A percentile compares a stretch with the other conserved stretches of the same genome.
Conservation (phyloP, 495 filamentous ascomycete genomes). For the Aspergillus haitiensis region DNA sequence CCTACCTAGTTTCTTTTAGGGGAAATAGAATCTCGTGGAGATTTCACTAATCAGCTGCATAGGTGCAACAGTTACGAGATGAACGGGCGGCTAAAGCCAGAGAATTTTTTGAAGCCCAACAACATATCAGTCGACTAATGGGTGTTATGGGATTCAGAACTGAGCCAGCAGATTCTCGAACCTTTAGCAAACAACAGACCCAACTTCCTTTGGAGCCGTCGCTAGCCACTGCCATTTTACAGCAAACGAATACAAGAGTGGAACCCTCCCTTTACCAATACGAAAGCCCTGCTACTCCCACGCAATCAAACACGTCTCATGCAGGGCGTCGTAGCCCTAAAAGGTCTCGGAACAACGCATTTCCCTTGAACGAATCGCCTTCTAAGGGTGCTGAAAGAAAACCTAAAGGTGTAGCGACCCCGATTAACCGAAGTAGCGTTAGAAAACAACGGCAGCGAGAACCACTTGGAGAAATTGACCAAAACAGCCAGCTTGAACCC, state of each 20-base stretch:
- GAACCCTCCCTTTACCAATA: conserved; percentile 23
- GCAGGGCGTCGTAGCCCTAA: conserved; percentile 31
- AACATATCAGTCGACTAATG: conserved; percentile 50
- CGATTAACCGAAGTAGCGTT: conserved; percentile 1
- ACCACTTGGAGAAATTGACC: conserved; percentile 29
- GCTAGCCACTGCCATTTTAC: conserved; percentile 12
- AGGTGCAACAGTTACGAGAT: conserved; percentile 44
- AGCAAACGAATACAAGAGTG: conserved; percentile 25
- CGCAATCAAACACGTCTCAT: conserved; percentile 24
- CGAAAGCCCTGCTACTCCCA: conserved; percentile 26
- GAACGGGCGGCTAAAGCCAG: conserved; percentile 46
- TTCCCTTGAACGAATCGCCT: conserved; percentile 16
- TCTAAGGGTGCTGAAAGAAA: background rate
- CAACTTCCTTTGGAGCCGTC: conserved; percentile 21
- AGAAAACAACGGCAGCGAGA: conserved; percentile 19
- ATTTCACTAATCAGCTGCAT: background rate
- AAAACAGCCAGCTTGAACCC: conserved; percentile 30
- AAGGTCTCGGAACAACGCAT: conserved; percentile 28
- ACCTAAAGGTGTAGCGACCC: background rate
- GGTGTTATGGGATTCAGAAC: conserved; percentile 46
- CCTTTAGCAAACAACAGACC: conserved; percentile 26
- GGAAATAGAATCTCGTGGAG: too few species aligned
- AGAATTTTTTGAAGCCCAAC: conserved; percentile 51
- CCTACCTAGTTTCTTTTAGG: too few species aligned
- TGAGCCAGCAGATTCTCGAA: conserved; percentile 23